Conservation (phyloP, 768 basidiomycete genomes). For the Trametes gibbosa region DNA sequence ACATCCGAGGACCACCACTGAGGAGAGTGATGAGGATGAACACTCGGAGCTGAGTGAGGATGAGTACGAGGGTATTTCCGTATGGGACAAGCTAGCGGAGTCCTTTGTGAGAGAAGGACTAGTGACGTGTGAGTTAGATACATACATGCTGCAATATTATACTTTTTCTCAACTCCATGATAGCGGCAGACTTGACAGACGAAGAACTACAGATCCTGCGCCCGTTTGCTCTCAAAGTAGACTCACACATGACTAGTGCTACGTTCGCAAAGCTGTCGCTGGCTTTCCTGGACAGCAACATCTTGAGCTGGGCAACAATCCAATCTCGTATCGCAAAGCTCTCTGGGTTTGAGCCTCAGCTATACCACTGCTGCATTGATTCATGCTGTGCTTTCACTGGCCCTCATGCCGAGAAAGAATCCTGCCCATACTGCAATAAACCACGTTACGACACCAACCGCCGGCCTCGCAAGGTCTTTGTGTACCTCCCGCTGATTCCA, state of each 20-base stretch:
- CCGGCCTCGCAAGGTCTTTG: too few species aligned
- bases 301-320: neutral
- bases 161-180: neutral
- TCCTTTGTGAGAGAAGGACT: neutral
- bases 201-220: neutral
- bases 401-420: neutral
- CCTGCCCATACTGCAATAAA: slow-evolving; percentile 22
- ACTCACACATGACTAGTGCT: neutral
- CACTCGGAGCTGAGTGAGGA: neutral
- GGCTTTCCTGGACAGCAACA: neutral
- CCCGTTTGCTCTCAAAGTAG: slow-evolving; percentile 5
- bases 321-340: slow-evolving; percentile 7
- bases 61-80: slow-evolving; percentile 9
- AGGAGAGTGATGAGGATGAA: neutral
- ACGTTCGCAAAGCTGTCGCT: slow-evolving; percentile 5
- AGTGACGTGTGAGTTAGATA: neutral
- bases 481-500: slow-evolving; percentile 40
- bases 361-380: slow-evolving; percentile 25
- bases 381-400: slow-evolving; percentile 26
- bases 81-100: slow-evolving; percentile 9
- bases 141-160: neutral
- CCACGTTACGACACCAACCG: slow-evolving; percentile 12
- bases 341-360: slow-evolving; percentile 15
- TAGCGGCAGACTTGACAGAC: neutral
- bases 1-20: neutral